These are phyloP conservation scores for Lactarius sanguifluus DNA, from an alignment of 768 basidiomycete species.

Conservation along the genomic window DNA sequence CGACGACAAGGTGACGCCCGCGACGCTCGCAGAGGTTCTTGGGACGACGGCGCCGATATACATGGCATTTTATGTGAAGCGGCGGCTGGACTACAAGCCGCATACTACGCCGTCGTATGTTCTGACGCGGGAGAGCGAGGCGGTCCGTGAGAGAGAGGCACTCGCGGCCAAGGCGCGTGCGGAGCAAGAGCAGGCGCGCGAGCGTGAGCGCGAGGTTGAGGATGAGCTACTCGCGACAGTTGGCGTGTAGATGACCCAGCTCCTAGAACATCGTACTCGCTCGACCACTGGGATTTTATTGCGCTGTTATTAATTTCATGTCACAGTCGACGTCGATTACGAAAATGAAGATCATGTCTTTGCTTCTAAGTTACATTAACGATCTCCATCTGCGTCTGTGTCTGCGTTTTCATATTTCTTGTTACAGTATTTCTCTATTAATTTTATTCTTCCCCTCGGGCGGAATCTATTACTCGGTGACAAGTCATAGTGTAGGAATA, in stretches of 20 bases:
- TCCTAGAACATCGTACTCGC: neutral
- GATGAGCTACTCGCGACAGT: constrained; percentile 27
- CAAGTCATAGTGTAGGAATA: too few relatives aligned
- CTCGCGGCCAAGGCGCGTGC: constrained; percentile 15
- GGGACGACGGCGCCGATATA: constrained; percentile 64
- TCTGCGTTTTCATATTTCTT: too few relatives aligned
- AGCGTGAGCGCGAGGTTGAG: constrained; percentile 26
- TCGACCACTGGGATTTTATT: neutral
- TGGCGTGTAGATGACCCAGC: neutral
- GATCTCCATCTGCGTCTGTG: too few relatives aligned
- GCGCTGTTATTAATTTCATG: too few relatives aligned
- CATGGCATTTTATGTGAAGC: constrained; percentile 96
- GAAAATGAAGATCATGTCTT: too few relatives aligned
- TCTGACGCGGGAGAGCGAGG: constrained; percentile 26
- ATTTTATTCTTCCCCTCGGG: too few relatives aligned
- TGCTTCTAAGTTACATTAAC: too few relatives aligned
- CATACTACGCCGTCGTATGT: constrained; percentile 25
- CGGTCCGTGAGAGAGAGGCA: constrained; percentile 25
- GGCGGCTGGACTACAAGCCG: constrained; percentile 81
- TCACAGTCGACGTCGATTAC: too few relatives aligned
- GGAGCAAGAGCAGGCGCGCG: constrained; percentile 21
- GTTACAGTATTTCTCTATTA: too few relatives aligned
- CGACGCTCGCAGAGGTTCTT: constrained; percentile 66
- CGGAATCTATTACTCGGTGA: too few relatives aligned
- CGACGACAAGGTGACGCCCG: constrained; percentile 84